Conservation (phyloP, 257 asterid species). For the Parsonsia alboflavescens region DNA sequence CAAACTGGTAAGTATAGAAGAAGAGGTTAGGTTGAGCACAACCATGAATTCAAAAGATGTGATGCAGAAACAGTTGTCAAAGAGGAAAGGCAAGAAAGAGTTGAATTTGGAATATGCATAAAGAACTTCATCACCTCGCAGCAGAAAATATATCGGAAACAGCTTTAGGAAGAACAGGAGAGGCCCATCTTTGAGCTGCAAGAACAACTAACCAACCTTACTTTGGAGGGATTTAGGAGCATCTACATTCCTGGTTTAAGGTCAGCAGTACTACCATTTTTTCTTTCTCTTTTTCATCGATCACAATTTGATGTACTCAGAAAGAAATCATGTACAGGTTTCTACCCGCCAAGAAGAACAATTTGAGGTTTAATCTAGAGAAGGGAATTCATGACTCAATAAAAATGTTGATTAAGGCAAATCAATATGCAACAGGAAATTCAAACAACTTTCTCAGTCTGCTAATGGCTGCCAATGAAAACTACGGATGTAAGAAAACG, state of each 20-base stretch:
- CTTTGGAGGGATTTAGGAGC: constrained; percentile 38
- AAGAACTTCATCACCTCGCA: constrained; percentile 49
- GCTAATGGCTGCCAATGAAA: constrained; percentile 18
- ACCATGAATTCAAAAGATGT: no score
- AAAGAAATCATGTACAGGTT: constrained; percentile 28
- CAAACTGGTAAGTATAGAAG: no score
- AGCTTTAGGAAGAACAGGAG: constrained; percentile 61
- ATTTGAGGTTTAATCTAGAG: constrained; percentile 50
- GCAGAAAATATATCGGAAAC: constrained; percentile 57
- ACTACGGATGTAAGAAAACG: background rate
- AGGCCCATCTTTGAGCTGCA: constrained; percentile 49
- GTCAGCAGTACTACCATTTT: constrained; percentile 16
- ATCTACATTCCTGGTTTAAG: constrained; percentile 64
- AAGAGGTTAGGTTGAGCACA: no score
- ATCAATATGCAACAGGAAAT: constrained; percentile 24
- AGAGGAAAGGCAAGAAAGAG: constrained; percentile 30
- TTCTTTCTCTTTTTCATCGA: background rate
- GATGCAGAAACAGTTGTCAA: constrained; percentile 3
- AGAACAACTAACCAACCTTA: constrained; percentile 43
- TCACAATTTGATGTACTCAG: background rate
- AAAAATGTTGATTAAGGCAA: constrained; percentile 28
- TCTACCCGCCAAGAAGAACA: constrained; percentile 57
- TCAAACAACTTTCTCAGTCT: constrained; percentile 24
- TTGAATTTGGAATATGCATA: constrained; percentile 44
- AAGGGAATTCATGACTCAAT: constrained; percentile 46